Evolutionary conservation across 345 rosid species (phyloP), one percentile per base, ranked within the genome.

Genomic region (Salix arbutifolia): DNA sequence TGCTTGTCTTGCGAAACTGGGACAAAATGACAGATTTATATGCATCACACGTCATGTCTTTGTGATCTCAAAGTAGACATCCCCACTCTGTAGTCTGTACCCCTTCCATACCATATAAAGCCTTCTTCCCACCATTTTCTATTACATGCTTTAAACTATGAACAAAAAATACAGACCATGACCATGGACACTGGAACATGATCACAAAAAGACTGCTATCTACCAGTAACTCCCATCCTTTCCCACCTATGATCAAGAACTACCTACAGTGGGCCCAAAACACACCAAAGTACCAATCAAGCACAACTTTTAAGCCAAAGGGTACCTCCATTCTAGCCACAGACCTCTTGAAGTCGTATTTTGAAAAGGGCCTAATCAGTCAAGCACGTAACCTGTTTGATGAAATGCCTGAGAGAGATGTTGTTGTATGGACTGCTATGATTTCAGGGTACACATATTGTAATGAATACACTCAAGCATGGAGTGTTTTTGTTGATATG

Each of bases 361-460:
- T 88, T 4, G 86, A 89, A 3, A 80, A 74, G 19, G 93, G 93
- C 30, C 76, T 72, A 9, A 38, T 82, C 5, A 35, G 18, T 9
- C 84, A 87, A 62, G 96, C 93, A 70, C 91, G 86, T 64, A 65
- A 16, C 16, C 70, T 91, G 93, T 91, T 91, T 87, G 91, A 89
- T 52, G 93, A 89, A 89, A 85, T 91, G 87, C 88, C 85, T 65
- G 84, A 78, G 0, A 82, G 88, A 90, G 99, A 93, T 14, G 88
- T 89, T n/a, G 87, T 96, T 38, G 80, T 91, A 1, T 93, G 94
- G 88, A 96, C 94, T 5, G 81, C 88, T 69, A 87, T 91, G 95
- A 82, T 91, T 72, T 21, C 89, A 4, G 91, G 91, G 35, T 89
- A 83, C 78, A 76, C 88, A n/a, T 86, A 91, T 14, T 86, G 89